These are phyloP conservation scores for Podaxis sp. DNA, from an alignment of 768 basidiomycete genomes.

Conservation along the genomic window DNA sequence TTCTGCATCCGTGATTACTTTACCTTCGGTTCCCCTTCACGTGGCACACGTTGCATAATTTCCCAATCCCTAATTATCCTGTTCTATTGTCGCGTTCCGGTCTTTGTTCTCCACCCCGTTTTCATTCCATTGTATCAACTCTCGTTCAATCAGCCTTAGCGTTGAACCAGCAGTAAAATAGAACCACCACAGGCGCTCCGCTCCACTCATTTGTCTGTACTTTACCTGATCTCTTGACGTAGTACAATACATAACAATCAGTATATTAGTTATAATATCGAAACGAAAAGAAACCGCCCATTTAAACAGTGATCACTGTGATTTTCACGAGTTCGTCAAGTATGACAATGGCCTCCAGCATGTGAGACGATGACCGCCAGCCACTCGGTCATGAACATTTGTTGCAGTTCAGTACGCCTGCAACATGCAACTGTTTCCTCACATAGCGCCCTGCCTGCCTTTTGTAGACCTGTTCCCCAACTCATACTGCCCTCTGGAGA, in stretches of 20 bases:
- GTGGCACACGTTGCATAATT: neutral
- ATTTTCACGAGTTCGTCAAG: neutral
- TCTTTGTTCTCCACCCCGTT: neutral
- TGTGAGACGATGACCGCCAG: neutral
- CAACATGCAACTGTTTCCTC: neutral
- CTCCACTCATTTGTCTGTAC: conserved; percentile 3
- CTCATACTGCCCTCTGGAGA: neutral
- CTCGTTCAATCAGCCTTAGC: neutral
- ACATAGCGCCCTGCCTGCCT: neutral
- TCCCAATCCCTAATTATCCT: neutral
- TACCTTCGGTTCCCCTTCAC: neutral
- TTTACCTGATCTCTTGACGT: neutral
- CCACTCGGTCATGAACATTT: neutral
- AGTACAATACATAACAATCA: neutral
- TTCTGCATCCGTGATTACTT: neutral
- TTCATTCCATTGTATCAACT: neutral
- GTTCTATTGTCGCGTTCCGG: neutral
- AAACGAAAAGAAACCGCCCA: neutral
- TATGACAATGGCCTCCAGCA: neutral
- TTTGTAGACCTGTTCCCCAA: neutral
- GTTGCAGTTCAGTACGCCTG: neutral
- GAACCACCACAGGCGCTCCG: neutral
- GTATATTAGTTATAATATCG: neutral
- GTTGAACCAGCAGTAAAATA: neutral
- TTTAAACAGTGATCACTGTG: neutral